These are phyloP conservation scores for Cubamyces lactineus DNA, from an alignment of 768 basidiomycete species.

Conservation along the genomic window DNA sequence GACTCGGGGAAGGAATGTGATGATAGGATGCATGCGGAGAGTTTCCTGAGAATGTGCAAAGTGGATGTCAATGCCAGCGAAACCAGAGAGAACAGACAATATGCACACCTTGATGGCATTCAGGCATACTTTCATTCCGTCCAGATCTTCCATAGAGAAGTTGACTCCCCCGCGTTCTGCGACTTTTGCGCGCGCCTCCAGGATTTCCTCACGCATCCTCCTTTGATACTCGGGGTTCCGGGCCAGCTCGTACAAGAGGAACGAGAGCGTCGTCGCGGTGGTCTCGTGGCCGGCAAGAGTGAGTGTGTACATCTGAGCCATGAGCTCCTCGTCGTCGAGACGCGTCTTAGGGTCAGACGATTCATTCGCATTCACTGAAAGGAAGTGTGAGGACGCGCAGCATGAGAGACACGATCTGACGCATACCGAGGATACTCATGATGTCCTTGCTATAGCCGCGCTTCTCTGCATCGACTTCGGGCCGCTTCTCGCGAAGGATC, in stretches of 20 bases:
- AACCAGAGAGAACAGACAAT: too few relatives aligned
- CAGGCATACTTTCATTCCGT: slow-evolving; percentile 3
- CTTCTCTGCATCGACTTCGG: slow-evolving; percentile 4
- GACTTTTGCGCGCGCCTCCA: slow-evolving; percentile 1
- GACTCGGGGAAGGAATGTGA: slow-evolving; percentile 23
- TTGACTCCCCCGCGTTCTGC: slow-evolving; percentile 7
- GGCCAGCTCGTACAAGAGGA: slow-evolving; percentile 22
- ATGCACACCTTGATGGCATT: slow-evolving; percentile 21
- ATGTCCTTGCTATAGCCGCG: slow-evolving; percentile 22
- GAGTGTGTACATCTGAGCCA: slow-evolving; percentile 25
- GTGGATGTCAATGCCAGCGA: too few relatives aligned
- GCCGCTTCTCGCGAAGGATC: slow-evolving; percentile 16
- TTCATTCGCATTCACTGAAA: slow-evolving; percentile 25
- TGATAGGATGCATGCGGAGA: slow-evolving; percentile 28
- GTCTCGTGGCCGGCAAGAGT: slow-evolving; percentile 25
- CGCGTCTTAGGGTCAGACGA: slow-evolving; percentile 20
- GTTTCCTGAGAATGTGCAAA: slow-evolving; percentile 21
- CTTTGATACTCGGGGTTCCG: slow-evolving; percentile 13
- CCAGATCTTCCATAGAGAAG: slow-evolving; percentile 24
- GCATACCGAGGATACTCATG: slow-evolving; percentile 27
- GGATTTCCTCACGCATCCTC: slow-evolving; percentile 23
- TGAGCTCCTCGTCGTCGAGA: slow-evolving; percentile 22
- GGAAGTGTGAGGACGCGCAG: too few relatives aligned
- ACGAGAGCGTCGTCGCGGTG: slow-evolving; percentile 19
- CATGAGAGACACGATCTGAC: too few relatives aligned